Evolutionary conservation across 2,329 filamentous ascomycete species (phyloP), one percentile per base, ranked within the genome.

Genomic region (Periconia sp.): DNA sequence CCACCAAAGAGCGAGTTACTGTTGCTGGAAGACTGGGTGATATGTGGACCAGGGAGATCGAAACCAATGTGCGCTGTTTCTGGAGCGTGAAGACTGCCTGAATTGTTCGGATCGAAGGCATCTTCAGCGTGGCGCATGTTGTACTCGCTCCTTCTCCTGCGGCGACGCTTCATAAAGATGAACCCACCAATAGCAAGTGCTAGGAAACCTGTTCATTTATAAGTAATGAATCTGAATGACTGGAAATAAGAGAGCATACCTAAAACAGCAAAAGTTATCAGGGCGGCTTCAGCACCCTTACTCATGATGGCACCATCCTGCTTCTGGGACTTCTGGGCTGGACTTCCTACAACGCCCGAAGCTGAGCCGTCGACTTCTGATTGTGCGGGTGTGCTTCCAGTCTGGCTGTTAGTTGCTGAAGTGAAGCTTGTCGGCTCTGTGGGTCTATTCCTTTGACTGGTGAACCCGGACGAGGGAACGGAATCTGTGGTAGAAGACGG

Each of bases 181-280:
- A 61, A 16, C 2, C 36, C 36, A 8, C 50, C 57, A 12, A 63
- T 41, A 9, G 66, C 28, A 13, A 66, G 54, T 12, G 58, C 58
- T 23, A 69, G 9, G 3, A 50, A 58, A 18, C 65, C 66, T 67
- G 36, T 11, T 10, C 6, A 16, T 21, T 3, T 16, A 48, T 33
- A 47, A 29, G 31, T 15, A 47, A 23, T 51, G 34, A 7, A 13
- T 28, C 1, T 11, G 15, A n/a, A 8, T 11, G 17, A 30, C 13
- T 12, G 5, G 11, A 28, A 5, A 28, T 5, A 13, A 5, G 6
- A 1, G 19, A 25, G 54, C 47, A 5, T 36, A 67, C 65, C 63
- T n/a, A 68, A 47, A 15, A 68, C 50, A 13, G 59, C 54, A 4
- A 65, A 33, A 4, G 66, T 61, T 11, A 66, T 63, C n/a, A 65